phyloP scores from a whole-genome alignment of 495 filamentous ascomycete species.

The Tuber umbilicatum region DNA sequence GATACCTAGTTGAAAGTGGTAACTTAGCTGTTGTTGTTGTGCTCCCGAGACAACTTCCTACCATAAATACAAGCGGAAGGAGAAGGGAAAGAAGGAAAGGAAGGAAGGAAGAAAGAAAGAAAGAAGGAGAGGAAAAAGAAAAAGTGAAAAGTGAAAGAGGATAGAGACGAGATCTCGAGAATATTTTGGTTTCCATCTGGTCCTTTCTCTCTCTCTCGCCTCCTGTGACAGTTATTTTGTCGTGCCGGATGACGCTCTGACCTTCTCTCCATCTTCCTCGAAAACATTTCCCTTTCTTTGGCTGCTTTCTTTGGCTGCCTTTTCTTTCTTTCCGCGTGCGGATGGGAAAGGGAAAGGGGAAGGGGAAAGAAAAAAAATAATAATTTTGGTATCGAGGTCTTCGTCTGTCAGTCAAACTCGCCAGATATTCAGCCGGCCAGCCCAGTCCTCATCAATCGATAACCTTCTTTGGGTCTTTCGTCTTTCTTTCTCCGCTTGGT shows the following conservation, averaged over 20 bases:
- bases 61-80: background rate
- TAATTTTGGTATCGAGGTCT: background rate
- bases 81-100: background rate
- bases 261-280: background rate
- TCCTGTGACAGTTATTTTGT: background rate
- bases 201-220: background rate
- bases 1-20: background rate
- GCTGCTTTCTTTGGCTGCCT: background rate
- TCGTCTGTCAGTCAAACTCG: background rate
- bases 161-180: background rate
- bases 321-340: background rate
- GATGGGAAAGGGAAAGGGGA: background rate
- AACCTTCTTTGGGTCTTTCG: constrained; percentile 3
- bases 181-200: background rate
- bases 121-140: background rate
- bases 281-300: background rate
- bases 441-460: background rate
- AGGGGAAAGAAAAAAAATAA: background rate
- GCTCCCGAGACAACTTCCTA: background rate
- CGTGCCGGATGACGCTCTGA: background rate
- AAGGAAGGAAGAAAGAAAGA: background rate
- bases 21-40: background rate
- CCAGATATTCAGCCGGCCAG: constrained; percentile 5
- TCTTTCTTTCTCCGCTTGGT: constrained; percentile 10
- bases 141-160: background rate